Evolutionary conservation across 306 rosid species (phyloP), one percentile per base, ranked within the genome.

Genomic region (Prosopis cineraria): DNA sequence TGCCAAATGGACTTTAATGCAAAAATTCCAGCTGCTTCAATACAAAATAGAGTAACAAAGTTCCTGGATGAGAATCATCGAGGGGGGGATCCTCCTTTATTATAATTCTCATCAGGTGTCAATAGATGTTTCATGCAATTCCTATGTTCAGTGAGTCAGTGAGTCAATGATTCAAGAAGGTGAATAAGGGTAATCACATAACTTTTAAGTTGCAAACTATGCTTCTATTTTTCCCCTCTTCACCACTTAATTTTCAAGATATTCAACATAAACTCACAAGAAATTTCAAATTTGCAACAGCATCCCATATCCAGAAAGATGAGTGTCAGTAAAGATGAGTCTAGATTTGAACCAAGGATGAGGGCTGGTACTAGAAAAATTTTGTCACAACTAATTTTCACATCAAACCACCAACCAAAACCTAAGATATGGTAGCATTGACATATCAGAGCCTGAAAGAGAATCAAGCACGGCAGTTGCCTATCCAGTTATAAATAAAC

Each of bases 401-500:
- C 31, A 36, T 14, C 24, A 37, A 44, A 36, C 39, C 55, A 68
- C 39, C 53, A 3, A 45, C 17, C 44, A 74, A n/a, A 69, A 47
- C 22, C 80, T 9, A 69, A 25, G 68, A 60, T 30, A 76, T 5
- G 30, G 56, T 39, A 55, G n/a, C 34, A 64, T 34, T 64, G 36
- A 39, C 48, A 30, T 75, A 48, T 47, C 29, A 34, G 20, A 41
- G 75, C 31, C 25, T 17, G n/a, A 37, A 65, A 70, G 48, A 36
- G 47, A 56, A 75, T 25, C 59, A 70, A 40, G 52, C 81, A 34
- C 9, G 10, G 39, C 0, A 45, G 3, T 34, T 29, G 44, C 19
- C n/a, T 30, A 45, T 53, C 68, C 70, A 81, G 48, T 75, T 45
- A 60, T 27, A 55, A 30, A 50, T 71, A 68, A 71, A 75, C 67